Evolutionary conservation across 2,329 filamentous ascomycete genomes (phyloP).

Genomic region (Ramularia endophylla): DNA sequence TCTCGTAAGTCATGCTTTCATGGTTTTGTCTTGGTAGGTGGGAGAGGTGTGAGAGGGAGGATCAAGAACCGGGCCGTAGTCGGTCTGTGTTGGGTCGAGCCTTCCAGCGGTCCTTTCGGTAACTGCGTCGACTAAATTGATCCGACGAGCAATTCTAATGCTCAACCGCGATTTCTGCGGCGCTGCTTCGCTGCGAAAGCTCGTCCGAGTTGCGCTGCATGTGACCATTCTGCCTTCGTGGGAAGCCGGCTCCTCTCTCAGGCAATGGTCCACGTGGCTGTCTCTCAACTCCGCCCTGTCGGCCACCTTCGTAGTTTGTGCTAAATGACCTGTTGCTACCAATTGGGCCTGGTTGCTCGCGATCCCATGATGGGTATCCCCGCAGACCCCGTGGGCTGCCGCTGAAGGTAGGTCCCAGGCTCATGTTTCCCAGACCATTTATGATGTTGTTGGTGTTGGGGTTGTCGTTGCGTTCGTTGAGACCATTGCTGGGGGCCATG

Average conservation of each 20-base stretch:
- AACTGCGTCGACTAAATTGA: background rate
- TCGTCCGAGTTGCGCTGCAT: constrained; percentile 58
- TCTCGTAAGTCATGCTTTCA: constrained; percentile 15
- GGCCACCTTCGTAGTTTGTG: constrained; percentile 51
- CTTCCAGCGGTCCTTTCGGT: too few relatives aligned
- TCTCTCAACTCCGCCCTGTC: constrained; percentile 47
- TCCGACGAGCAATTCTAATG: constrained; percentile 35
- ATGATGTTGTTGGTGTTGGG: constrained; percentile 44
- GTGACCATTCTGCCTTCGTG: constrained; percentile 55
- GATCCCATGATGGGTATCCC: constrained; percentile 57
- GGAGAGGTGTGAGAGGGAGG: background rate
- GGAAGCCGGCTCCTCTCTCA: constrained; percentile 55
- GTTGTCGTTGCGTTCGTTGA: constrained; percentile 26
- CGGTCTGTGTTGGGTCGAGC: too few relatives aligned
- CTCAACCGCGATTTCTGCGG: constrained; percentile 59
- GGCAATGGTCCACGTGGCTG: constrained; percentile 57
- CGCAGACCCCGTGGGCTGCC: constrained; percentile 55
- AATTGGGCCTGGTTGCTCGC: constrained; percentile 54
- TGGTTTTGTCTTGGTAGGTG: constrained; percentile 2
- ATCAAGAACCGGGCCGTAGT: too few relatives aligned
- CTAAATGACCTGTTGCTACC: constrained; percentile 60
- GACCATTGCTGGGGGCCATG: constrained; percentile 48
- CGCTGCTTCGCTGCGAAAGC: constrained; percentile 51
- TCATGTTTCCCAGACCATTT: constrained; percentile 58
- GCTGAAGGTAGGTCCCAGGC: constrained; percentile 45